Conservation (phyloP, 805 yeast genomes). For the Candida qinlingensis region DNA sequence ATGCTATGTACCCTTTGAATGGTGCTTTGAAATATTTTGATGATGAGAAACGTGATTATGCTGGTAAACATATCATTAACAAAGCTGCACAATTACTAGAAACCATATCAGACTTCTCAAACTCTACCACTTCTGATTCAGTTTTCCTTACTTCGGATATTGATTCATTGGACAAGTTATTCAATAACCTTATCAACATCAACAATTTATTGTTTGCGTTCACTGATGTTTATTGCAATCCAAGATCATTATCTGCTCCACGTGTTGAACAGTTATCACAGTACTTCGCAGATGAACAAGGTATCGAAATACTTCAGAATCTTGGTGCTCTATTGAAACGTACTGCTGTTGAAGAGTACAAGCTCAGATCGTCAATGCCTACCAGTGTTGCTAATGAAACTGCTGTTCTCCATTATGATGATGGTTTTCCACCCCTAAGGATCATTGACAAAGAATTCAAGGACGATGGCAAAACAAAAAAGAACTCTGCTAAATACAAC, state of each 20-base stretch:
- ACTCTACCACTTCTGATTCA: slow-evolving; percentile 19
- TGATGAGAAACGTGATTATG: slow-evolving; percentile 48
- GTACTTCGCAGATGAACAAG: slow-evolving; percentile 36
- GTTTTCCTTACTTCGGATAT: slow-evolving; percentile 22
- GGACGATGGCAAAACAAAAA: slow-evolving; percentile 32
- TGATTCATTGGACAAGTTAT: slow-evolving; percentile 20
- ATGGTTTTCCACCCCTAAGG: slow-evolving; percentile 33
- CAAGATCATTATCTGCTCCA: slow-evolving; percentile 41
- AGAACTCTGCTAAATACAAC: slow-evolving; percentile 54
- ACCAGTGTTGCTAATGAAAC: slow-evolving; percentile 41
- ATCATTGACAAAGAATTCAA: slow-evolving; percentile 39
- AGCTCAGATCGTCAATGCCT: slow-evolving; percentile 45
- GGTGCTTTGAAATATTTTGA: slow-evolving; percentile 54
- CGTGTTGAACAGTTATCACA: slow-evolving; percentile 31
- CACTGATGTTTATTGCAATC: slow-evolving; percentile 52
- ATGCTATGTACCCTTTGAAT: slow-evolving; percentile 45
- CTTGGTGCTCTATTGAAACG: slow-evolving; percentile 46
- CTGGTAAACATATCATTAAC: slow-evolving; percentile 30
- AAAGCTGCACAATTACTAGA: slow-evolving; percentile 29
- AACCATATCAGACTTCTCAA: slow-evolving; percentile 24
- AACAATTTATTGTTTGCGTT: slow-evolving; percentile 45
- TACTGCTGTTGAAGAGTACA: slow-evolving; percentile 52
- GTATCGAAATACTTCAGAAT: slow-evolving; percentile 35
- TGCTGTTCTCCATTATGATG: slow-evolving; percentile 26
- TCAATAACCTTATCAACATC: slow-evolving; percentile 27